These are phyloP conservation scores for Cladosporium sp. DNA, from an alignment of 2,329 filamentous ascomycete genomes.

Conservation along the genomic window DNA sequence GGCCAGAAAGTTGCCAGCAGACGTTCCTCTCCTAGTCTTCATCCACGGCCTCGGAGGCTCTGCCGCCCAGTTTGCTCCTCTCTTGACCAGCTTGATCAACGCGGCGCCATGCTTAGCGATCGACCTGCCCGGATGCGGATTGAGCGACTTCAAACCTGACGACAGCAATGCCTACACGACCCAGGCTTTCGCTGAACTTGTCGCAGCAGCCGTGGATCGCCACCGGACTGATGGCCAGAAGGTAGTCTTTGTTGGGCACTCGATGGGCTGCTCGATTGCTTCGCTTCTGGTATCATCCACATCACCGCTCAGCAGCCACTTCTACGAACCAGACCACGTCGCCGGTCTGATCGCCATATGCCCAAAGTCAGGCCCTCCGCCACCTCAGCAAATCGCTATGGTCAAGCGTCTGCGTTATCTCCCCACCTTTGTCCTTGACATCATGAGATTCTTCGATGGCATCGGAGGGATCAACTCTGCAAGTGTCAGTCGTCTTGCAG, in stretches of 20 bases:
- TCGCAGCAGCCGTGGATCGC: constrained; percentile 69
- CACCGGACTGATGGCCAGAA: constrained; percentile 68
- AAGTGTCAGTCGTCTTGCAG: constrained; percentile 76
- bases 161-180: constrained; percentile 76
- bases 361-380: constrained; percentile 60
- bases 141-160: constrained; percentile 68
- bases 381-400: neutral
- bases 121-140: constrained; percentile 85
- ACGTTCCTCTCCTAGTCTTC: constrained; percentile 81
- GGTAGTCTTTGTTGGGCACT: constrained; percentile 80
- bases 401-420: constrained; percentile 42
- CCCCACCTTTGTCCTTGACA: constrained; percentile 68
- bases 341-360: constrained; percentile 77
- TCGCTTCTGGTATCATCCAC: constrained; percentile 64
- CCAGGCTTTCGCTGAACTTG: constrained; percentile 68
- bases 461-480: constrained; percentile 72
- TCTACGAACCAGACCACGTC: constrained; percentile 57
- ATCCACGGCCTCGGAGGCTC: constrained; percentile 93
- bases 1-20: constrained; percentile 70
- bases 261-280: constrained; percentile 79
- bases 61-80: constrained; percentile 76
- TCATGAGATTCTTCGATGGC: constrained; percentile 74
- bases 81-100: constrained; percentile 77
- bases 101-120: constrained; percentile 80
- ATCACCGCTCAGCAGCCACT: constrained; percentile 47